Evolutionary conservation across 495 filamentous ascomycete genomes (phyloP).

Genomic region (Halenospora varia): DNA sequence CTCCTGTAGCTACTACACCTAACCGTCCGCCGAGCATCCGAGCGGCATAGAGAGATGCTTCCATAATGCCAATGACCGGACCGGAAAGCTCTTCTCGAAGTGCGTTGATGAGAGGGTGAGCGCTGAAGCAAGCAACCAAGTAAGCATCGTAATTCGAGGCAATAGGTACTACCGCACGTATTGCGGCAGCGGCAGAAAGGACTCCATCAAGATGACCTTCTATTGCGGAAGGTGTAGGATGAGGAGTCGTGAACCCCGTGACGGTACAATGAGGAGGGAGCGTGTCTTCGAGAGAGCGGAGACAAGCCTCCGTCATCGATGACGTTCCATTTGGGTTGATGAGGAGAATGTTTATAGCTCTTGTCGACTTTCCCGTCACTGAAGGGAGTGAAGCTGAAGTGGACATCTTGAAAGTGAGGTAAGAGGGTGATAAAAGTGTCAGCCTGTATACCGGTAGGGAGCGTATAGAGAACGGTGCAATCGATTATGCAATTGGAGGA

Average conservation of each 20-base stretch:
- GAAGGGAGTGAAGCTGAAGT: conserved; percentile 14
- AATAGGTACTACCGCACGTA: conserved; percentile 36
- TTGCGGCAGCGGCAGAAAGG: conserved; percentile 35
- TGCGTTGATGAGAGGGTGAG: conserved; percentile 43
- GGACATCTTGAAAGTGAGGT: conserved; percentile 3
- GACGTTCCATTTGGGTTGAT: conserved; percentile 44
- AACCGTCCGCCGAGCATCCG: conserved; percentile 36
- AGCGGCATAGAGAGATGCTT: conserved; percentile 36
- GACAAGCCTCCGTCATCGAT: conserved; percentile 43
- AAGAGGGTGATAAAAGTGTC: conserved; percentile 1
- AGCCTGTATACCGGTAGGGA: background rate
- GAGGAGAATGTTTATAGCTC: conserved; percentile 37
- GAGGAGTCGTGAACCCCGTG: conserved; percentile 40
- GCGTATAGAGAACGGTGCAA: no score
- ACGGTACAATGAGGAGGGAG: conserved; percentile 39
- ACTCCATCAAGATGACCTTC: conserved; percentile 42
- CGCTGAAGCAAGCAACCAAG: conserved; percentile 46
- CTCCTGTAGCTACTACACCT: conserved; percentile 37
- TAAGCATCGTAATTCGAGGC: conserved; percentile 41
- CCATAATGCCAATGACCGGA: conserved; percentile 48
- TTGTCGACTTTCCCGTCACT: conserved; percentile 24
- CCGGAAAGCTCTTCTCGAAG: conserved; percentile 41
- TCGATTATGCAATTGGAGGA: no score
- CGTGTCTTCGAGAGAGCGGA: conserved; percentile 33
- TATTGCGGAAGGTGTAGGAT: conserved; percentile 41